Conservation (phyloP, 2,329 filamentous ascomycete genomes). For the Neonectria faginata region DNA sequence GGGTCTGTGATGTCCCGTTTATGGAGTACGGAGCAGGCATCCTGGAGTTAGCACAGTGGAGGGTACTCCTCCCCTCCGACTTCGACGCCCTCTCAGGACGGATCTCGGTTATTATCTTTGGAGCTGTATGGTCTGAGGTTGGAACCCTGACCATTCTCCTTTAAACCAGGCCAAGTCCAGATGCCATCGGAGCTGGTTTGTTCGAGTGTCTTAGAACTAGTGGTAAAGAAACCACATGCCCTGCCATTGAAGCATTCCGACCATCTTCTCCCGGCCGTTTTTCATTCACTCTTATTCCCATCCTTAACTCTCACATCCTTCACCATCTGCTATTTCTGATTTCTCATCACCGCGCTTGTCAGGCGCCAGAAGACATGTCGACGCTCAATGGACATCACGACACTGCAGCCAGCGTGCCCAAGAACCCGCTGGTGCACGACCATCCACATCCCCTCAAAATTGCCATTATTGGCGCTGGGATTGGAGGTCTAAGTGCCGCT, state of each 20-base stretch:
- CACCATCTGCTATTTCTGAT: not conserved
- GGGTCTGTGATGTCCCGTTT: too few species aligned
- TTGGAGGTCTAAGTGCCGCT: constrained; percentile 61
- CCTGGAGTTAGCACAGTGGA: constrained; percentile 2
- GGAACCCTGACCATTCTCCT: not conserved
- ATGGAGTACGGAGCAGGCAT: not conserved
- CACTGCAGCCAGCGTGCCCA: constrained; percentile 17
- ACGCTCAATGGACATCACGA: constrained; percentile 22
- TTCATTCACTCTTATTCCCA: not conserved
- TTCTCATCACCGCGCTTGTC: not conserved
- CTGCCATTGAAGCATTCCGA: constrained; percentile 7
- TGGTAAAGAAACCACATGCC: constrained; percentile 16
- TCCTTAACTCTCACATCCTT: not conserved
- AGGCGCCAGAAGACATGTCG: constrained; percentile 6
- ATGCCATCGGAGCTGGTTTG: not conserved
- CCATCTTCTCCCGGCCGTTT: constrained; percentile 7
- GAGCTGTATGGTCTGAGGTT: constrained; percentile 4
- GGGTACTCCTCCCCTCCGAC: not conserved
- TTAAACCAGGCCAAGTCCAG: constrained; percentile 1
- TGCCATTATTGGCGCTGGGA: constrained; percentile 49
- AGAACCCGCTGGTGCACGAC: constrained; percentile 28
- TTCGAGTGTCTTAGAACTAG: not conserved
- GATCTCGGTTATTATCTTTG: constrained; percentile 2
- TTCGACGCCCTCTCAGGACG: too few species aligned
- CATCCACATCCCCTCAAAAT: constrained; percentile 27